Evolutionary conservation across 2,329 filamentous ascomycete species (phyloP), one percentile per base, ranked within the genome.

Genomic region (Fusarium mundagurra): DNA sequence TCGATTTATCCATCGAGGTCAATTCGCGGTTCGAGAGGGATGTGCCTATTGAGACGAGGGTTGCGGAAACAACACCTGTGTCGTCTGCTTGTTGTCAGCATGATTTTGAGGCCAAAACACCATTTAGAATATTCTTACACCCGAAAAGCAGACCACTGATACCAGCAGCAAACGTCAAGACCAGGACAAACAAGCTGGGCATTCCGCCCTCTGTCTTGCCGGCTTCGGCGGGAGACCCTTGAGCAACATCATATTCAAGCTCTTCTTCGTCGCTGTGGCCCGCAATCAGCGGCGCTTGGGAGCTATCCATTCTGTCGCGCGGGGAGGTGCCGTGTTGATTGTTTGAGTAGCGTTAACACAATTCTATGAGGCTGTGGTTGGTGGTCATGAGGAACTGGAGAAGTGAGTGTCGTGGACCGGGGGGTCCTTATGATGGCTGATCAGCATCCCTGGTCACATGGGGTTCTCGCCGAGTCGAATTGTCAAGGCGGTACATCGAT

Each of bases 121-220:
- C 13, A 53, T 4, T 6, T 1, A 17, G 12, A 13, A 11, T 8
- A 50, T 24, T 83, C 89, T 76, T 81, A 90, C 91, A 93, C 77
- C 91, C 91, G 83, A 93, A 93, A 2, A 93, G 79, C 2, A 93
- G 84, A 12, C 91, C 91, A 75, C 90, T 92, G 61, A 93, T 91
- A 10, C 91, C 90, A 17, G 91, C 91, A 17, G 90, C 89, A 57
- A 92, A 82, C 8, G 91, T 92, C 71, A 93, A 83, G 20, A 90
- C 79, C 85, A 91, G 89, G 38, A 92, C 85, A 71, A 91, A 92
- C 27, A 85, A 59, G 6, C 88, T 85, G 7, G 86, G 85, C n/a
- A 72, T 70, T 31, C 76, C 59, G 44, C 76, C 68, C 17, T 61
- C 69, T 12, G 76, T 75, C 74, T 84, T 83, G 63, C 76, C 77